phyloP scores from a whole-genome alignment of 169 alveolate genomes.

The Miamiensis avidus region DNA sequence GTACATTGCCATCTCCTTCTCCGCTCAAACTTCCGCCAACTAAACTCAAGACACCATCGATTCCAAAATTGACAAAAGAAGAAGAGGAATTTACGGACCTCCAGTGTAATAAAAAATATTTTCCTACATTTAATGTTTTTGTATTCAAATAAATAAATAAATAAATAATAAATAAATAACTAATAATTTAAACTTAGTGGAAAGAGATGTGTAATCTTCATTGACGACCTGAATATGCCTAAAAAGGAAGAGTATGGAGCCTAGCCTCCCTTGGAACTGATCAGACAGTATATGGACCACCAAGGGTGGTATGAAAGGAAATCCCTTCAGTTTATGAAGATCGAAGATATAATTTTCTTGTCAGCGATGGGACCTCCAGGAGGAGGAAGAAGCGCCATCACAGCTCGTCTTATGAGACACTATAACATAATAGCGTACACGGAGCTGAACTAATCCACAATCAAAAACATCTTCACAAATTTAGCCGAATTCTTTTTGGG shows the following conservation, averaged over 20 bases:
- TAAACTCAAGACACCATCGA: conserved; percentile 90
- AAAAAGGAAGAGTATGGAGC: conserved; percentile 94
- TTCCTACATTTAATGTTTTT: no score
- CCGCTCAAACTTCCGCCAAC: conserved; percentile 93
- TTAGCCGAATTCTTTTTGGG: conserved; percentile 77
- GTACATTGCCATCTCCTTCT: conserved; percentile 84
- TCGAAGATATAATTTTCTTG: conserved; percentile 84
- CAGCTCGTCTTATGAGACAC: conserved; percentile 89
- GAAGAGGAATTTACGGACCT: conserved; percentile 92
- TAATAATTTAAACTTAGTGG: conserved; percentile 61
- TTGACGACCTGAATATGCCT: conserved; percentile 95
- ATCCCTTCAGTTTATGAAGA: conserved; percentile 81
- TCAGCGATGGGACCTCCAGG: conserved; percentile 96
- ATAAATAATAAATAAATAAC: no score
- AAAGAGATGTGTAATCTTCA: conserved; percentile 86
- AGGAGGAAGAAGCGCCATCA: conserved; percentile 89
- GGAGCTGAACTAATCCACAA: conserved; percentile 81
- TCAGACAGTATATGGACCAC: conserved; percentile 92
- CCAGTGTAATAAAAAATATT: conserved; percentile 57
- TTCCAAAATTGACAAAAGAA: conserved; percentile 87
- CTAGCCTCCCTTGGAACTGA: conserved; percentile 93
- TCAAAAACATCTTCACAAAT: conserved; percentile 83
- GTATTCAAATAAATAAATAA: no score
- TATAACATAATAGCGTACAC: conserved; percentile 88
- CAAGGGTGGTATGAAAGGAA: conserved; percentile 92